These are phyloP conservation scores for Backusella morwellensis DNA, from an alignment of 192 early-diverging fungal genomes.

Conservation along the genomic window DNA sequence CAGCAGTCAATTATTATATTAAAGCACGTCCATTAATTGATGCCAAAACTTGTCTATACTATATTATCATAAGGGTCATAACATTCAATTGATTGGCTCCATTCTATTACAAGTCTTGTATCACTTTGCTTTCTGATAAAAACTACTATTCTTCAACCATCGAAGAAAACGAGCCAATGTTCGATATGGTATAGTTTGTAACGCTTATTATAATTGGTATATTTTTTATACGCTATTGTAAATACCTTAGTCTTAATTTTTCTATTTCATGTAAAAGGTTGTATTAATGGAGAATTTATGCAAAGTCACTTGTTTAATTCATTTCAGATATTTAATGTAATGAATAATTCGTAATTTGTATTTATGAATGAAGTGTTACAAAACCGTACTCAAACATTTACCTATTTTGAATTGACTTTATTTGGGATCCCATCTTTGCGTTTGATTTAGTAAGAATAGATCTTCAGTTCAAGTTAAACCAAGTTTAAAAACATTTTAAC, in stretches of 20 bases:
- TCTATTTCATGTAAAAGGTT: not conserved
- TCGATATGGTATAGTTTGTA: not conserved
- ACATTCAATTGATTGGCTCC: not conserved
- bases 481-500: not conserved
- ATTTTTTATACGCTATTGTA: not conserved
- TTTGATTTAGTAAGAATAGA: not conserved
- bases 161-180: not conserved
- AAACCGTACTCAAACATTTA: not conserved
- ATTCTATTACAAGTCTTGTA: not conserved
- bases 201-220: not conserved
- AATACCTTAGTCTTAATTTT: not conserved
- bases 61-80: not conserved
- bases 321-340: not conserved
- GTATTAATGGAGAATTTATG: not conserved
- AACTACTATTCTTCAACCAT: not conserved
- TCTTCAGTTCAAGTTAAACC: not conserved
- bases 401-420: not conserved
- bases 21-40: not conserved
- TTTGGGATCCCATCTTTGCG: not conserved
- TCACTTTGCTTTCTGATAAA: not conserved
- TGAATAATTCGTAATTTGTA: not conserved
- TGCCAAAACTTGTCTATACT: not conserved
- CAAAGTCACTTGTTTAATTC: too few relatives aligned
- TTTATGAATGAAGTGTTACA: not conserved
- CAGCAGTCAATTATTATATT: not conserved